Evolutionary conservation across 345 rosid genomes (phyloP).

Genomic region (Camelina laxa): DNA sequence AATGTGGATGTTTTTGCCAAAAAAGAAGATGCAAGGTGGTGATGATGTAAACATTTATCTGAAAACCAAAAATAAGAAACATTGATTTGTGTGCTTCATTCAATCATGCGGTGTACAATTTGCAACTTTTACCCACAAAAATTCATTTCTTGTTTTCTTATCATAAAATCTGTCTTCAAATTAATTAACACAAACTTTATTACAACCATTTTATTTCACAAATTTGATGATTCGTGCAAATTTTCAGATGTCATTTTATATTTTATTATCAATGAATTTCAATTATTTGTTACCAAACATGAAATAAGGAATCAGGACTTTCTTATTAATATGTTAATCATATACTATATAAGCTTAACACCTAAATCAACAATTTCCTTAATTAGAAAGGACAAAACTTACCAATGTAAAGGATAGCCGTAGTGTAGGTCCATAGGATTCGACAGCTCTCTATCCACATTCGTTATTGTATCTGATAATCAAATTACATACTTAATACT

Average conservation of each 20-base stretch:
- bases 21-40: no score
- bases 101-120: constrained; percentile 32
- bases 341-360: not conserved
- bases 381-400: constrained; percentile 21
- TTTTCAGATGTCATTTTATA: constrained; percentile 1
- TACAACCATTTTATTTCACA: not conserved
- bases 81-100: constrained; percentile 40
- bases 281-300: not conserved
- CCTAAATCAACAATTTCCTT: constrained; percentile 15
- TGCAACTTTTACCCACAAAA: constrained; percentile 1
- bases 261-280: not conserved
- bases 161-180: not conserved
- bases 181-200: no score
- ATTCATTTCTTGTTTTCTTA: not conserved
- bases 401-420: not conserved
- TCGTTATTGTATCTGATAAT: not conserved
- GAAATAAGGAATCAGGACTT: not conserved
- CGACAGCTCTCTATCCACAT: constrained; percentile 20
- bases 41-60: not conserved
- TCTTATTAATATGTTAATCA: not conserved
- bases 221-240: not conserved
- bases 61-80: not conserved
- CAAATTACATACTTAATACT: not conserved
- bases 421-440: constrained; percentile 28
- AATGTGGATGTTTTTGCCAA: no score